Percentiles rank a stretch among this genome's conserved stretches.
Evolutionary conservation across 23 red algal species (phyloP).

Genomic region (Agarophyton chilense): DNA sequence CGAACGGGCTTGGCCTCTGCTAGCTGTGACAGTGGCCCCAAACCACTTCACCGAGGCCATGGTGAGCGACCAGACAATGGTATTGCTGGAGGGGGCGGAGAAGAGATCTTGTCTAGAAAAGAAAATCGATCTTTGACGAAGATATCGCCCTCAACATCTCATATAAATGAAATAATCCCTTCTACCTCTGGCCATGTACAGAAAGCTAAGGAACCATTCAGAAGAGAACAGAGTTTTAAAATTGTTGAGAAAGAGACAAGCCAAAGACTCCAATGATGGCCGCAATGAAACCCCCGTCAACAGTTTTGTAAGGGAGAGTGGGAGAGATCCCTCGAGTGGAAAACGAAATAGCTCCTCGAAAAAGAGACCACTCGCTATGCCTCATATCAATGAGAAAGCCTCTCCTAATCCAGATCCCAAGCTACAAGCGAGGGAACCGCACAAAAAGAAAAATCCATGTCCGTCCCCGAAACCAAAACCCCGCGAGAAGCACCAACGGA

Average conservation of each 20-base stretch:
- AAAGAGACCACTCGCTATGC: not conserved
- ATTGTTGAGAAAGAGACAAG: not conserved
- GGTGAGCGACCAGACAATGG: too few species aligned
- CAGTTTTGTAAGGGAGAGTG: not conserved
- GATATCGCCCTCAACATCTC: too few species aligned
- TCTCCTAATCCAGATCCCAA: not conserved
- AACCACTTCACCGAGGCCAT: too few species aligned
- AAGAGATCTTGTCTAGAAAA: too few species aligned
- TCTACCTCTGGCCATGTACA: too few species aligned
- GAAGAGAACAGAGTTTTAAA: not conserved
- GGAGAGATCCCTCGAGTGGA: too few species aligned
- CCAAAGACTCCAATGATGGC: not conserved
- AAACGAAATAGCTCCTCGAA: not conserved
- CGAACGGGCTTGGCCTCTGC: not conserved
- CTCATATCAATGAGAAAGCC: not conserved
- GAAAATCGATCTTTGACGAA: too few species aligned
- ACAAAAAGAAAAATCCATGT: not conserved
- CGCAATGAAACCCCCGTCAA: not conserved
- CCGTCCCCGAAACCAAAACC: not conserved
- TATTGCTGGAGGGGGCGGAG: too few species aligned
- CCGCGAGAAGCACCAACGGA: not conserved
- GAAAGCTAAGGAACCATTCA: too few species aligned
- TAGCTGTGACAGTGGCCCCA: too few species aligned
- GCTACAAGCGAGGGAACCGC: not conserved
- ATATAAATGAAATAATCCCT: too few species aligned